Evolutionary conservation across 2,329 filamentous ascomycete genomes (phyloP).

Genomic region (Corniculantispora saksenae): DNA sequence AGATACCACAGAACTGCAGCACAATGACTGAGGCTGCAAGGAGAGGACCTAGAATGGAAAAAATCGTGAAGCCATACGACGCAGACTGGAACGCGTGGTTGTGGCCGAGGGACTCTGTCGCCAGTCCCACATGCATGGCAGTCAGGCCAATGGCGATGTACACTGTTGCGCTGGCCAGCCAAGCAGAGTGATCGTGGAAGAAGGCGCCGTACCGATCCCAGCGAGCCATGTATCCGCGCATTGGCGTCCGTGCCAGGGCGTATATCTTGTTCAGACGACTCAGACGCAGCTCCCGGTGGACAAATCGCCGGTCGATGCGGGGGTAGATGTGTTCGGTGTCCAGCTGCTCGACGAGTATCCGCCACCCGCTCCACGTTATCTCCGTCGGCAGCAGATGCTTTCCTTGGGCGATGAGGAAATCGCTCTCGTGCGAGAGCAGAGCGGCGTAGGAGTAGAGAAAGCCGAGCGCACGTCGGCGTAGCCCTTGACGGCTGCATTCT

Average conservation of each 20-base stretch:
- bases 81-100: neutral
- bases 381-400: neutral
- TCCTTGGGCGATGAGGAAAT: slow-evolving; percentile 1
- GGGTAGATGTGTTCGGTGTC: neutral
- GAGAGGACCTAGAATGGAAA: neutral
- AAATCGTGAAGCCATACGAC: slow-evolving; percentile 6
- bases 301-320: slow-evolving; percentile 3
- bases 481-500: too few relatives aligned
- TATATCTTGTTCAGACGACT: neutral
- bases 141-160: neutral
- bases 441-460: slow-evolving; percentile 12
- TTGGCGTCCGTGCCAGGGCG: neutral
- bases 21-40: too few relatives aligned
- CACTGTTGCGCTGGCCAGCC: neutral
- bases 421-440: slow-evolving; percentile 4
- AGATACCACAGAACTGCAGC: too few relatives aligned
- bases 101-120: neutral
- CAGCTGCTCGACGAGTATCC: slow-evolving; percentile 7
- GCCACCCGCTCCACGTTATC: neutral
- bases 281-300: slow-evolving; percentile 7
- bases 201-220: slow-evolving; percentile 7
- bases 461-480: neutral
- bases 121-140: slow-evolving; percentile 5
- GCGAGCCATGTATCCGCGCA: slow-evolving; percentile 1
- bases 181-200: neutral